phyloP scores from a whole-genome alignment of 148 eudicot species.

The Cornus suecica region DNA sequence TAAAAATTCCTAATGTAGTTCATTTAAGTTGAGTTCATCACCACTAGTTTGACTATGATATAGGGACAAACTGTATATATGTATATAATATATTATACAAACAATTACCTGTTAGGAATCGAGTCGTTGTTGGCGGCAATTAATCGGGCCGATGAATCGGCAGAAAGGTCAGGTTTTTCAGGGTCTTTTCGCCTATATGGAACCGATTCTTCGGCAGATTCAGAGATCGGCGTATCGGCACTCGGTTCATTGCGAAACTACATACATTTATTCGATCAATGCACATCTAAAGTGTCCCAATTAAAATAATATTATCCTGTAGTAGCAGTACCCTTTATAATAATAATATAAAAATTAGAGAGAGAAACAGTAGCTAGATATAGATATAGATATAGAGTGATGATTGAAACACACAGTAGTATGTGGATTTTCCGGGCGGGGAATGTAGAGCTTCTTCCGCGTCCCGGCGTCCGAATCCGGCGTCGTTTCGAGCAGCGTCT shows the following conservation, averaged over 20 bases:
- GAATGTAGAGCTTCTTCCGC: slow-evolving; percentile 30
- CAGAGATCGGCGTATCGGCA: slow-evolving; percentile 24
- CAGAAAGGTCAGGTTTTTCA: slow-evolving; percentile 25
- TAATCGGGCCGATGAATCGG: slow-evolving; percentile 14
- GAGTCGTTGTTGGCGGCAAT: slow-evolving; percentile 25
- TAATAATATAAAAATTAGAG: not conserved
- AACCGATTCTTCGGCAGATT: slow-evolving; percentile 31
- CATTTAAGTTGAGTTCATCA: not conserved
- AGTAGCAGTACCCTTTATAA: not conserved
- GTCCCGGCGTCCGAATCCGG: slow-evolving; percentile 38
- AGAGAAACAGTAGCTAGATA: not conserved
- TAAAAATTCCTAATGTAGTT: too few relatives aligned
- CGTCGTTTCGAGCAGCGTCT: slow-evolving; percentile 70
- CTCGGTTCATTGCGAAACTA: slow-evolving; percentile 31
- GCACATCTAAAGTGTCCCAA: not conserved
- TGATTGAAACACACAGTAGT: slow-evolving; percentile 27
- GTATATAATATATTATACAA: not conserved
- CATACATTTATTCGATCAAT: slow-evolving; percentile 13
- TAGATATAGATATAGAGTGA: slow-evolving; percentile 10
- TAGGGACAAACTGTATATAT: not conserved
- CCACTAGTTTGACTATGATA: not conserved
- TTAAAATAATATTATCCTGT: slow-evolving; percentile 7
- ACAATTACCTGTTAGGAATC: slow-evolving; percentile 26
- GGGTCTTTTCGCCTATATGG: slow-evolving; percentile 22
- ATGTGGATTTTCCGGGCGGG: slow-evolving; percentile 26